Base-by-base conservation (phyloP, 2,329 filamentous ascomycete species). In the Aureobasidium subglaciale region DNA sequence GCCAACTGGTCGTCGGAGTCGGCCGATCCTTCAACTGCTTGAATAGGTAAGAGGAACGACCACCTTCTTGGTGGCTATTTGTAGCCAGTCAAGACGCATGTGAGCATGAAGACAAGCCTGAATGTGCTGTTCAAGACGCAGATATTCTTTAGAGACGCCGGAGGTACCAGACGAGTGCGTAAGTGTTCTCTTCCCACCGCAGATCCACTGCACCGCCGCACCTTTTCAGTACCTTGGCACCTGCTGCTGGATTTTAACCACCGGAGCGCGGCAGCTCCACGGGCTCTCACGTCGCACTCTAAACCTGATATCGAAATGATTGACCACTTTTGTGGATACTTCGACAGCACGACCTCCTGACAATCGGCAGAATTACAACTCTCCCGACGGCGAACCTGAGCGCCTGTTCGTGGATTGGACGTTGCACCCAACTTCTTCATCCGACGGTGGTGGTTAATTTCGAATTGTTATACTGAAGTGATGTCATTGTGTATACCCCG, bases 281-380 rank as follows among this genome's bases (percentile, higher is more conserved):
- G 22, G 46, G 38, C 46, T 24, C 32, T 50, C 46, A n/a, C 46
- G 13, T 38, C 34, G 46, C 34, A 29, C 46, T 50, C 46, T 50
- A 50, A 50, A 27, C 46, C 46, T 37, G 32, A 37, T 50, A 37
- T 50, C 46, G 46, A 50, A 50, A 50, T 29, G 46, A 50, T 50
- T 50, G 46, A 11, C 46, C 37, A 18, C 20, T 37, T 25, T 6
- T 50, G 46, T 50, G 46, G 46, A 38, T 50, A 50, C 46, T 8
- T 24, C 5, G 22, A 27, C 32, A 38, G 34, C 46, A 27, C 46
- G 38, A 29, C n/a, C 46, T 34, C 5, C 32, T 37, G n/a, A 38
- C 9, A 29, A 20, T 11, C 46, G 46, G 46, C 32, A 50, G 34
- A 50, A 50, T 37, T 50, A 27, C 6, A 2, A 50, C 46, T 50